phyloP scores from a whole-genome alignment of 2,329 filamentous ascomycete species.

The Fusarium chlamydosporum region DNA sequence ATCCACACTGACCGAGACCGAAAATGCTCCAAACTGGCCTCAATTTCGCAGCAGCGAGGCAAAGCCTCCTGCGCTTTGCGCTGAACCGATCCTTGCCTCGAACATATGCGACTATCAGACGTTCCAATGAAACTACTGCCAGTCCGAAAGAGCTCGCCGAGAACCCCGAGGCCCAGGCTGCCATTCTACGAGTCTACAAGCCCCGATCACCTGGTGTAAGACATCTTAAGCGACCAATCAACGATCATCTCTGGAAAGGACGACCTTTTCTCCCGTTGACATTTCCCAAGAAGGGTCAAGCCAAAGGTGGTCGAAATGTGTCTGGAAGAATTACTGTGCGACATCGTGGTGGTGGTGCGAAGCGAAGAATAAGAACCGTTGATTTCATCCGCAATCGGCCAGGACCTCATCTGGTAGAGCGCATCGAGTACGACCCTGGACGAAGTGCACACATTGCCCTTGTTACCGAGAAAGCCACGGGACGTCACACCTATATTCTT shows the following conservation, averaged over 20 bases:
- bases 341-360: constrained; percentile 92
- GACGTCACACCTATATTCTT: constrained; percentile 88
- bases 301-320: constrained; percentile 92
- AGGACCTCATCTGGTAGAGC: constrained; percentile 88
- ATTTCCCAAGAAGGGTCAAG: constrained; percentile 91
- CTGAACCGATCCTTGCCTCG: constrained; percentile 49
- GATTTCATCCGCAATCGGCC: constrained; percentile 86
- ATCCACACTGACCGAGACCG: not conserved
- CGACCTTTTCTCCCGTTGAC: constrained; percentile 86
- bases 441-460: constrained; percentile 94
- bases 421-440: constrained; percentile 96
- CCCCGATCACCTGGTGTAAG: constrained; percentile 92
- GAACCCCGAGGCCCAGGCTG: constrained; percentile 53
- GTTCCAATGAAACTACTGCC: constrained; percentile 40
- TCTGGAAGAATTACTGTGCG: constrained; percentile 88
- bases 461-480: constrained; percentile 79
- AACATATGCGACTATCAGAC: constrained; percentile 52
- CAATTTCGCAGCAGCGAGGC: constrained; percentile 50
- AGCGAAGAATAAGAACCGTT: constrained; percentile 90
- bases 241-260: constrained; percentile 97
- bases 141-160: constrained; percentile 49
- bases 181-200: constrained; percentile 85
- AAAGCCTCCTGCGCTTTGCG: constrained; percentile 51
- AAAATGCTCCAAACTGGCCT: constrained; percentile 54
- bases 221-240: constrained; percentile 91